Evolutionary conservation across 2,329 filamentous ascomycete species (phyloP), one percentile per base, ranked within the genome.

Genomic region (Chaetothyriales sp.): DNA sequence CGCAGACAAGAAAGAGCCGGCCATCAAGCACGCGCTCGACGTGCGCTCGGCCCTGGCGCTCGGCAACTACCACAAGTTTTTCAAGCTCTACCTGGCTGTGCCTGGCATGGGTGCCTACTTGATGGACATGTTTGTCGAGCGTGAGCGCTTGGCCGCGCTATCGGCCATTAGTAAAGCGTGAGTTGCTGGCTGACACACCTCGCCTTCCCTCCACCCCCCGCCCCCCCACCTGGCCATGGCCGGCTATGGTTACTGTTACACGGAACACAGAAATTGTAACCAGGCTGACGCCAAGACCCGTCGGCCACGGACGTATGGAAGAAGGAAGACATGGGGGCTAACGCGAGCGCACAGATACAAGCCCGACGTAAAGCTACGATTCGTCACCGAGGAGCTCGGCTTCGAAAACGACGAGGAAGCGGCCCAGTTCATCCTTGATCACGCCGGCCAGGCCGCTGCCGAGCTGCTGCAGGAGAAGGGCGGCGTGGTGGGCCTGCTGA

Each of bases 71-170:
- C 90, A 98, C 73, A 90, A 81, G 67, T 97, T 98, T 70, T 97
- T 98, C 78, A 86, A 87, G 72, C 80, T 98, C 45, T 98, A 95
- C 69, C 81, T 94, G 60, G 84, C 90, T 66, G 89, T 89, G 20
- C 89, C 89, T 48, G 94, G 94, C 64, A 95, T 98, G 89, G 90
- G 92, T 56, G 89, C 86, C 62, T 97, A 97, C 70, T 79, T 98
- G 49, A 94, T 98, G 86, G 92, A 98, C 73, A 95, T 95, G 87
- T 97, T 98, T 74, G 85, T 97, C 67, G 83, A 83, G 64, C 83
- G 92, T 65, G 90, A 98, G 74, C 86, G 92, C 63, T 80, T 98
- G 60, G 83, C 85, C 65, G 92, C 92, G 59, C 73, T 98, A 65
- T 84, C 88, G 67, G 87, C 84, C 67, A 92, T 98, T 61, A 95